Percentiles rank a stretch among this genome's conserved stretches.
Evolutionary conservation across 192 early-diverging fungal genomes (phyloP).

Genomic region (Linnemannia elongata): DNA sequence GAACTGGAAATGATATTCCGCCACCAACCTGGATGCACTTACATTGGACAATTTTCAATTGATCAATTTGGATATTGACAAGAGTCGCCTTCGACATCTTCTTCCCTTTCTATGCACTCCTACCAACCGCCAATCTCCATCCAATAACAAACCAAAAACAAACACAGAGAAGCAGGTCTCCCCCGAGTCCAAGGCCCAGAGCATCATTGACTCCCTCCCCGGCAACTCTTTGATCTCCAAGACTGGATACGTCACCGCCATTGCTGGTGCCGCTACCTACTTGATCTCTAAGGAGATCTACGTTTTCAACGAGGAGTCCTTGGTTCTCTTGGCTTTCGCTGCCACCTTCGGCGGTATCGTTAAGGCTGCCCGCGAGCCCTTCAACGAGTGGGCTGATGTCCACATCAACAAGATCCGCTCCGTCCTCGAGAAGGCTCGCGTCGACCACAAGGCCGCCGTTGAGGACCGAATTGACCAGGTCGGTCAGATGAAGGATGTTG

Average conservation of each 20-base stretch:
- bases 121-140: background rate
- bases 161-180: slow-evolving; percentile 61
- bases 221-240: slow-evolving; percentile 91
- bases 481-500: slow-evolving; percentile 93
- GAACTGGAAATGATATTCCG: background rate
- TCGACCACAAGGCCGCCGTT: slow-evolving; percentile 93
- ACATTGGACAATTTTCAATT: background rate
- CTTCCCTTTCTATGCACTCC: background rate
- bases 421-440: slow-evolving; percentile 86
- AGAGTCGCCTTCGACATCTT: background rate
- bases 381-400: slow-evolving; percentile 80
- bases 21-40: background rate
- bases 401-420: slow-evolving; percentile 83
- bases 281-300: slow-evolving; percentile 98
- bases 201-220: slow-evolving; percentile 93
- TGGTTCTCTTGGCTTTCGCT: slow-evolving; percentile 85
- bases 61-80: background rate
- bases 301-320: slow-evolving; percentile 93
- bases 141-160: background rate
- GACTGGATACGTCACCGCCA: slow-evolving; percentile 87
- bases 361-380: slow-evolving; percentile 85
- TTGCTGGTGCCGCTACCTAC: slow-evolving; percentile 87
- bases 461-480: slow-evolving; percentile 91
- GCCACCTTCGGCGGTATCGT: slow-evolving; percentile 86
- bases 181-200: slow-evolving; percentile 89